A percentile compares a stretch with the other conserved stretches of the same genome.
Evolutionary conservation across 306 rosid genomes (phyloP).

Genomic region (Cicer yamashitae): DNA sequence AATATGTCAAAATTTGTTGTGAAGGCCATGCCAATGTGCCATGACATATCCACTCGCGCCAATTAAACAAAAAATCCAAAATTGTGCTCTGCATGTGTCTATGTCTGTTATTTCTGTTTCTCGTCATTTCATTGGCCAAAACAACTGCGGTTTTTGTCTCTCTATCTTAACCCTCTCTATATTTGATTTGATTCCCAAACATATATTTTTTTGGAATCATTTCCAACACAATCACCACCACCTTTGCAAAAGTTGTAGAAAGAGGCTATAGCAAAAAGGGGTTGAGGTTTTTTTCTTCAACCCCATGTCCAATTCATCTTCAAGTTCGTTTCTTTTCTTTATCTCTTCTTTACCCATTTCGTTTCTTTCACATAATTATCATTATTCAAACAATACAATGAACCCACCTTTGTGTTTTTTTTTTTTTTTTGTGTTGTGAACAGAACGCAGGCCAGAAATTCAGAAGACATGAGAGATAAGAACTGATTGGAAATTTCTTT

Average conservation of each 20-base stretch:
- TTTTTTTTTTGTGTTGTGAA: slow-evolving; percentile 9
- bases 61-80: no score
- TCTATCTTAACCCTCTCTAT: neutral
- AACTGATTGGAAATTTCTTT: no score
- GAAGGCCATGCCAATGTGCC: no score
- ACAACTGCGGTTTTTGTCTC: slow-evolving; percentile 44
- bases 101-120: slow-evolving; percentile 54
- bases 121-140: slow-evolving; percentile 9
- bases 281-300: slow-evolving; percentile 50
- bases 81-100: no score
- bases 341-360: neutral
- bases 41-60: no score
- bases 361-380: slow-evolving; percentile 13
- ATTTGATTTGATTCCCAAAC: slow-evolving; percentile 21
- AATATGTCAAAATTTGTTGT: no score
- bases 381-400: slow-evolving; percentile 22
- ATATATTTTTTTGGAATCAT: neutral
- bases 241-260: slow-evolving; percentile 49
- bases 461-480: no score
- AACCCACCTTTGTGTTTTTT: neutral
- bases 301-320: slow-evolving; percentile 52
- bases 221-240: slow-evolving; percentile 12
- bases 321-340: slow-evolving; percentile 7
- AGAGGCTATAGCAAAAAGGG: slow-evolving; percentile 36
- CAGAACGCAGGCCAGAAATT: no score